Evolutionary conservation across 2,329 filamentous ascomycete genomes (phyloP).

Genomic region (Alternaria tenuissima): DNA sequence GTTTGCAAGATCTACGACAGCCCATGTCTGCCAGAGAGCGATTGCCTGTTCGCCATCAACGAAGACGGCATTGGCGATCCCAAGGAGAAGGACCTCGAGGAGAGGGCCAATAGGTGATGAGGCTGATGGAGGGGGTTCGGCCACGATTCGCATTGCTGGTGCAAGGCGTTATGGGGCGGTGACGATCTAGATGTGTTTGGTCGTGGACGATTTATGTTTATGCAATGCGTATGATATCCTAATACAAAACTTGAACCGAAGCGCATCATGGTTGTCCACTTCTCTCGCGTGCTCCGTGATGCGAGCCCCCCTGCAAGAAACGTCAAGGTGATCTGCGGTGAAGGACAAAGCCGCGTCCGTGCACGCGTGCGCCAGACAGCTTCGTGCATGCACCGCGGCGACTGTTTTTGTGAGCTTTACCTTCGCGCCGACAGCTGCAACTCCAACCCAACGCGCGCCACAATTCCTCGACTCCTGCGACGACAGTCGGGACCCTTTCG

Average conservation of each 20-base stretch:
- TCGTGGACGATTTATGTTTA: conserved; percentile 7
- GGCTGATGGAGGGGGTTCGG: not conserved
- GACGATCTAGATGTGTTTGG: conserved; percentile 17
- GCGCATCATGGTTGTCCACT: not conserved
- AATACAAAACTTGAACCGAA: not conserved
- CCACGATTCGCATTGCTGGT: not conserved
- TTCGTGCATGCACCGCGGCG: conserved; percentile 34
- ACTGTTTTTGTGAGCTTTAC: conserved; percentile 46
- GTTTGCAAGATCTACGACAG: conserved; percentile 99
- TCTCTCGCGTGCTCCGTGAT: not conserved
- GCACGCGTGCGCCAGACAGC: conserved; percentile 32
- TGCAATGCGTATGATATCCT: conserved; percentile 10
- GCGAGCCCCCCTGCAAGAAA: not conserved
- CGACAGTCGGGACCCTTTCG: conserved; percentile 17
- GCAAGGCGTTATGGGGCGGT: not conserved
- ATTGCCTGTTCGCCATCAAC: conserved; percentile 95
- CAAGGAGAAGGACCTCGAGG: conserved; percentile 92
- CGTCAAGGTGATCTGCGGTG: not conserved
- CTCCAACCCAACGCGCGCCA: conserved; percentile 22
- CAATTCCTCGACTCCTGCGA: conserved; percentile 14
- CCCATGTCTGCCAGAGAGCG: conserved; percentile 93
- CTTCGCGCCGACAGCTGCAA: conserved; percentile 29
- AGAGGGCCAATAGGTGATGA: conserved; percentile 51
- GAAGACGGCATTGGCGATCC: conserved; percentile 98
- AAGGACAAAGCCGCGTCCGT: conserved; percentile 23